Evolutionary conservation across 345 rosid genomes (phyloP), one percentile per base, ranked within the genome.

Genomic region (Dovyalis caffra): DNA sequence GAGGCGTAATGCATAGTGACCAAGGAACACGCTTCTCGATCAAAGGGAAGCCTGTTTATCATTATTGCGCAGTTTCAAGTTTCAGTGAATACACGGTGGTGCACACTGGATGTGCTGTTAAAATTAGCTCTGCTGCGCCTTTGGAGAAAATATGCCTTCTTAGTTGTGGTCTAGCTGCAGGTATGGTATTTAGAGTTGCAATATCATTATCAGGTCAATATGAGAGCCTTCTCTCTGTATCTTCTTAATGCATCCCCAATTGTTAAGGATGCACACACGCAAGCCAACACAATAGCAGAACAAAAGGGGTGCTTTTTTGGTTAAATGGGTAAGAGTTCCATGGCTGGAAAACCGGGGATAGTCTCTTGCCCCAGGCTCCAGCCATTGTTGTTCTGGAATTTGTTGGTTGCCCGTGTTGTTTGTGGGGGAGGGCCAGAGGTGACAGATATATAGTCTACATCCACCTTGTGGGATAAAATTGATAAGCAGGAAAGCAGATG

Each of bases 11-110:
- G 98, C 98, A 92, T 78, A 86, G 92, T 28, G 97, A 91, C 80
- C 91, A 85, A 69, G 75, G 70, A 76, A 85, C 93, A 1, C 91
- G 97, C 8, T 92, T 95, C 90, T 89, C 88, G 2, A 77, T 91
- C 34, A 86, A 85, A 80, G 98, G 95, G 78, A 87, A 86, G 70
- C 92, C 93, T 14, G 83, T 95, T 69, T 92, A 86, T 81, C 98
- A 95, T 75, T 95, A 87, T 78, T 91, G 95, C 56, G 99, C 97
- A 0, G 93, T 95, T 81, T 92, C 99, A 8, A 95, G 99, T 86
- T 92, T 95, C 83, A 90, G 97, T 14, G 98, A 92, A 78, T 95
- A 90, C 78, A 91, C 94, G 0, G 97, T 95, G 43, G 99, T 95
- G 73, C 94, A 91, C 77, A 87, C 97, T 12, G 98, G 99, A 7